Evolutionary conservation across 352 stramenopile genomes (phyloP), one percentile per base, ranked within the genome.

Genomic region (Pythium apleroticum): DNA sequence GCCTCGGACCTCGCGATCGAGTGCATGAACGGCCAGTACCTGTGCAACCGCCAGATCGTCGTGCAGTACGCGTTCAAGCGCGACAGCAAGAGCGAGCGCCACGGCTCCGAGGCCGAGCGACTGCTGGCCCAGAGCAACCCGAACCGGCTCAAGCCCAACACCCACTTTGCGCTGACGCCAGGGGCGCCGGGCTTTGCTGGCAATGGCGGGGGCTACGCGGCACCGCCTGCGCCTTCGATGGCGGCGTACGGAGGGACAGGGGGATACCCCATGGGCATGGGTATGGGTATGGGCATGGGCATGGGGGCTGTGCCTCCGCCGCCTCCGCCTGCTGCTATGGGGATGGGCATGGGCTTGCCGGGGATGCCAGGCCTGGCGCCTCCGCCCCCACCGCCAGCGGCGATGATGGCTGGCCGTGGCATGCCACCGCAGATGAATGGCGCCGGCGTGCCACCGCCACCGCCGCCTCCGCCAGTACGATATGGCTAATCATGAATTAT

Each of bases 31-130:
- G 93, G 93, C 52, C 97, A 99, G 77, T 99, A 96, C 74, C 77
- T 99, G 48, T 98, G 95, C 73, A 99, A 99, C 74, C 80, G 97
- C 8, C 95, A 98, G 70, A 98, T 99, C 67, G 84, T 97, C 35
- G 97, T 99, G 11, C 94, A 99, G 75, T 99, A 99, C 80, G 97
- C 97, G 11, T 99, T 98, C 78, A 99, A 99, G 80, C 98, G 98
- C 71, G 96, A 98, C 68, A 96, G 86, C 49, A 80, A 95, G 43
- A 90, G 93, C 35, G 95, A 98, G 66, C 80, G 95, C 24, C 95
- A 98, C 67, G 95, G 95, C 17, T 96, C 91, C 1, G 82, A 96
- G 55, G 91, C 91, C 41, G 91, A 97, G 69, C 76, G 90, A 11
- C 64, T 97, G 50, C 67, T 97, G 31, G 90, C 90, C 12, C 84